Percentiles rank a stretch among this genome's conserved stretches.
These are phyloP conservation scores for Beverwykella pulmonaria DNA, from an alignment of 495 filamentous ascomycete species.

Conservation along the genomic window DNA sequence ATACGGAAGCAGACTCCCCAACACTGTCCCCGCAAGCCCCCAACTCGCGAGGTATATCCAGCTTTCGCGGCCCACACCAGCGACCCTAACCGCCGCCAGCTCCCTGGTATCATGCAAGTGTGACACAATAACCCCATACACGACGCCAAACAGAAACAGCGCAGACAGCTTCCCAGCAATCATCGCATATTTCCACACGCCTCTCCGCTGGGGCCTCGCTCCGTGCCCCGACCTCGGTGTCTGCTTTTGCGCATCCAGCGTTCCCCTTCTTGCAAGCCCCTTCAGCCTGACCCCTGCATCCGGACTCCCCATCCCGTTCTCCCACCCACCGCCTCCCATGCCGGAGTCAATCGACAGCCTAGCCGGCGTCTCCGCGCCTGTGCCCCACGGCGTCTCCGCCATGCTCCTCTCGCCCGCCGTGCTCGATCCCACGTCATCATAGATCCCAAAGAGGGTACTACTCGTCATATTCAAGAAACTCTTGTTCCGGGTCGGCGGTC, in stretches of 20 bases:
- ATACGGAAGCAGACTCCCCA: constrained; percentile 83
- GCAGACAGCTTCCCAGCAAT: constrained; percentile 61
- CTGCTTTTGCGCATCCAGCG: constrained; percentile 5
- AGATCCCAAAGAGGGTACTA: constrained; percentile 89
- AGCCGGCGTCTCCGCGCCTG: constrained; percentile 66
- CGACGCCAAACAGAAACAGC: constrained; percentile 79
- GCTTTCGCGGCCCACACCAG: constrained; percentile 59
- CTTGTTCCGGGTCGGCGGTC: constrained; percentile 56
- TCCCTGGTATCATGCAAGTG: constrained; percentile 73
- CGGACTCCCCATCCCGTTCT: constrained; percentile 27
- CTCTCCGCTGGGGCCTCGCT: background rate
- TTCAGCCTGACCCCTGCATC: constrained; percentile 26
- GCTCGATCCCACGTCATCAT: constrained; percentile 65
- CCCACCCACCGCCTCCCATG: constrained; percentile 9
- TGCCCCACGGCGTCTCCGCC: constrained; percentile 67
- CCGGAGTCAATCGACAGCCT: constrained; percentile 24
- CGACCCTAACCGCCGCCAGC: constrained; percentile 64
- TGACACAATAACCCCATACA: constrained; percentile 84
- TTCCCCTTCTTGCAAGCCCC: background rate
- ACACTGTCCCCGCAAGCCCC: constrained; percentile 73
- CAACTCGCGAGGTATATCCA: constrained; percentile 76
- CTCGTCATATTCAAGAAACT: constrained; percentile 87
- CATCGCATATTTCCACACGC: constrained; percentile 44
- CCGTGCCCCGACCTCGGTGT: background rate
- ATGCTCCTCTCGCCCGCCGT: constrained; percentile 48